Percentiles rank a stretch among this genome's conserved stretches.
Evolutionary conservation across 2,329 filamentous ascomycete species (phyloP).

Genomic region (Cladorrhinum sp.): DNA sequence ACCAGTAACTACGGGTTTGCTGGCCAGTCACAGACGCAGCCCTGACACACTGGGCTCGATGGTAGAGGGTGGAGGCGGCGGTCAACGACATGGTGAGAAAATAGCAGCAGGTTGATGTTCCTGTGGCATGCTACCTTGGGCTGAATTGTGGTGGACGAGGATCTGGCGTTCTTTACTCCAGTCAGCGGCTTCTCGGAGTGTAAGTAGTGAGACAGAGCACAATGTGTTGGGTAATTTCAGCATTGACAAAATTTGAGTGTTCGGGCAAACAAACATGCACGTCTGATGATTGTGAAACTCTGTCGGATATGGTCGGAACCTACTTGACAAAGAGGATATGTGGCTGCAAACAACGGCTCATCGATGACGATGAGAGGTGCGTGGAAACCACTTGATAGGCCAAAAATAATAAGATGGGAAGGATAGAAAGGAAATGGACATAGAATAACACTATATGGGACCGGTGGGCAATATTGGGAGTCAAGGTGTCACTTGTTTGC

Average conservation of each 20-base stretch:
- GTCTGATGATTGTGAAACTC: slow-evolving; percentile 3
- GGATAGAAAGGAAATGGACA: background rate
- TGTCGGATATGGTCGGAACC: slow-evolving; percentile 16
- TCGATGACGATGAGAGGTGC: slow-evolving; percentile 1
- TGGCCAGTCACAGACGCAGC: slow-evolving; percentile 29
- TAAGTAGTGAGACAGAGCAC: background rate
- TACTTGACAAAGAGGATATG: slow-evolving; percentile 16
- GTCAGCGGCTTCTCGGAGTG: slow-evolving; percentile 7
- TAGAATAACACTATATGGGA: background rate
- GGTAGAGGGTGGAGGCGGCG: slow-evolving; percentile 30
- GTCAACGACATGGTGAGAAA: slow-evolving; percentile 34
- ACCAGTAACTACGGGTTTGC: slow-evolving; percentile 48
- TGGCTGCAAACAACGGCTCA: slow-evolving; percentile 14
- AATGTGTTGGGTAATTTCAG: background rate
- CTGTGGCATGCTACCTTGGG: slow-evolving; percentile 18
- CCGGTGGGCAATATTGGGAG: background rate
- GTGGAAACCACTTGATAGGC: background rate
- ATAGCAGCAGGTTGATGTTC: background rate
- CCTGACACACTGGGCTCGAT: slow-evolving; percentile 30
- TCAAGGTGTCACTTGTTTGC: background rate
- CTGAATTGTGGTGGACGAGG: slow-evolving; percentile 1
- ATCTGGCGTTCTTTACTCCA: slow-evolving; percentile 16
- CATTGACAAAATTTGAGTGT: background rate
- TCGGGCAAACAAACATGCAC: background rate
- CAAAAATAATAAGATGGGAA: background rate